Conservation (phyloP, 1,284 basidiomycete species). For the Trichosporon sp. region DNA sequence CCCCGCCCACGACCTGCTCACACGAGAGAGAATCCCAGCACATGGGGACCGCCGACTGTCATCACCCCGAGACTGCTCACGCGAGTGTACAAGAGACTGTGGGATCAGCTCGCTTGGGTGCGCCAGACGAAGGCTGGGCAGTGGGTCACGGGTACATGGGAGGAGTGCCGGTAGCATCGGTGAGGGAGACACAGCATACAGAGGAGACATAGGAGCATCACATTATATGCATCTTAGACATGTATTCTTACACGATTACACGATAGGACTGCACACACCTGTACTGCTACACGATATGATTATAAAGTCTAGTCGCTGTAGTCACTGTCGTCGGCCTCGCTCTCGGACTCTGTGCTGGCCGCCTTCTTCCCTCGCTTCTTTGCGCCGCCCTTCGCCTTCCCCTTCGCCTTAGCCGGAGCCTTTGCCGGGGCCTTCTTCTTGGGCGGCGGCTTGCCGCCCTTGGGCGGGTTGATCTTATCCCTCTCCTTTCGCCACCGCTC, state of each 20-base stretch:
- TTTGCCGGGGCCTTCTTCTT: slow-evolving; percentile 23
- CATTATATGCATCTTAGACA: neutral
- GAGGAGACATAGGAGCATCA: neutral
- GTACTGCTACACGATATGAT: no score
- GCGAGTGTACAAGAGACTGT: slow-evolving; percentile 28
- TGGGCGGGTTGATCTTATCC: slow-evolving; percentile 38
- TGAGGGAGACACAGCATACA: neutral
- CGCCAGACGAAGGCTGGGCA: neutral
- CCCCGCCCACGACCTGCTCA: slow-evolving; percentile 22
- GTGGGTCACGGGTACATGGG: neutral
- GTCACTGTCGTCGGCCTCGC: neutral
- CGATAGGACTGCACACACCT: no score
- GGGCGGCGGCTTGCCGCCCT: slow-evolving; percentile 12
- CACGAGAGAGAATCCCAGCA: slow-evolving; percentile 27
- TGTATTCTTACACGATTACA: neutral
- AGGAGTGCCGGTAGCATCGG: neutral
- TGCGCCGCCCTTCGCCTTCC: slow-evolving; percentile 11
- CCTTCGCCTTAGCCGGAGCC: slow-evolving; percentile 18
- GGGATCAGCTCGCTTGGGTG: slow-evolving; percentile 29
- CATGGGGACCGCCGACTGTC: slow-evolving; percentile 25
- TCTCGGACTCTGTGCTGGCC: slow-evolving; percentile 13
- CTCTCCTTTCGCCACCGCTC: slow-evolving; percentile 34
- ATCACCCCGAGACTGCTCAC: slow-evolving; percentile 22
- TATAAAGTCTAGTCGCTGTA: no score
- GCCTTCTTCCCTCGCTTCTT: slow-evolving; percentile 24